Conservation (phyloP, 2,329 filamentous ascomycete species). For the Fusarium brevicatenulatum region DNA sequence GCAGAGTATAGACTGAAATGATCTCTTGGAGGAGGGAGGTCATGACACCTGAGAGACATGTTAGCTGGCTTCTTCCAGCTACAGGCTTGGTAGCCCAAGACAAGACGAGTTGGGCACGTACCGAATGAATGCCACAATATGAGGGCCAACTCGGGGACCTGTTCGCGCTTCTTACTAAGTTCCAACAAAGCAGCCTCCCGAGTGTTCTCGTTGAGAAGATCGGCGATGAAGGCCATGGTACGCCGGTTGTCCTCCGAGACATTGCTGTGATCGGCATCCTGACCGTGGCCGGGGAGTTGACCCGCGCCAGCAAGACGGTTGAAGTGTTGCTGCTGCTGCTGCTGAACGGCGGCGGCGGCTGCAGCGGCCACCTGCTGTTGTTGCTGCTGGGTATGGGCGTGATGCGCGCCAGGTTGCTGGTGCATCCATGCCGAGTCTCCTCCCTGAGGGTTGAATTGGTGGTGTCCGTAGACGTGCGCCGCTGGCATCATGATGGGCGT, state of each 20-base stretch:
- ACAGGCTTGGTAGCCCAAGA: slow-evolving; percentile 1
- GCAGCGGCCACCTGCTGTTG: slow-evolving; percentile 51
- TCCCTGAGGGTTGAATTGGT: slow-evolving; percentile 70
- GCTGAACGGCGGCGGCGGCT: slow-evolving; percentile 63
- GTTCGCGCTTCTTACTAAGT: slow-evolving; percentile 97
- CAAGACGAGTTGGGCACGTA: slow-evolving; percentile 57
- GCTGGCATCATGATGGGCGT: slow-evolving; percentile 67
- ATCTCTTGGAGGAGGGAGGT: slow-evolving; percentile 97
- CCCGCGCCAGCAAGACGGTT: slow-evolving; percentile 70
- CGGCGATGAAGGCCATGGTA: slow-evolving; percentile 92
- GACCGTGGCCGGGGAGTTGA: slow-evolving; percentile 60
- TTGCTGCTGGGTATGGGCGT: slow-evolving; percentile 68
- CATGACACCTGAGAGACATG: slow-evolving; percentile 80
- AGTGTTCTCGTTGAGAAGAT: slow-evolving; percentile 86
- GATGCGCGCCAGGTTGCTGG: slow-evolving; percentile 66
- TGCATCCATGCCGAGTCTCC: slow-evolving; percentile 74
- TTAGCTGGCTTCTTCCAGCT: slow-evolving; percentile 31
- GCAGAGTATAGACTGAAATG: slow-evolving; percentile 95
- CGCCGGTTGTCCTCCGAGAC: slow-evolving; percentile 90
- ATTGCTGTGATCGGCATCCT: slow-evolving; percentile 70
- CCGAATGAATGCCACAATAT: slow-evolving; percentile 99
- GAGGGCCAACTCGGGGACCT: slow-evolving; percentile 93
- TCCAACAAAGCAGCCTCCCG: slow-evolving; percentile 92
- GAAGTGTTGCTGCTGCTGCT: slow-evolving; percentile 71
- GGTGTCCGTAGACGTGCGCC: slow-evolving; percentile 73